Base-by-base conservation (phyloP, 2,329 filamentous ascomycete genomes). In the Sporothrix variecibatus region DNA sequence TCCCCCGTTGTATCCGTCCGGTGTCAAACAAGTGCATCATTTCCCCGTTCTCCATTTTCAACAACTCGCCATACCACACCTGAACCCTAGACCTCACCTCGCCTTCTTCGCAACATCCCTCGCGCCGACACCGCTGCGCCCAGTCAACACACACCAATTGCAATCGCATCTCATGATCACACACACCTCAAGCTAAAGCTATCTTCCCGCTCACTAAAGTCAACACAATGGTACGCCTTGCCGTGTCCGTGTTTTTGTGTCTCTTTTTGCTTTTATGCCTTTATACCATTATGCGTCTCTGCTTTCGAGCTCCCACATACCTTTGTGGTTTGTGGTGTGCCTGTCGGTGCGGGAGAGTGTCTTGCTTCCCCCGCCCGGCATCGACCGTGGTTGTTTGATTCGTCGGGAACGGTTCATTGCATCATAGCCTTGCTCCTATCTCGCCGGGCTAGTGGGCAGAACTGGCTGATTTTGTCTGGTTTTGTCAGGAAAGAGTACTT, bases 81-180 rank as follows among this genome's bases (percentile, higher is more conserved):
- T 26, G 11, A 68, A 65, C 62, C 51, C 23, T 26, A n/a, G 51
- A 65, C 62, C 15, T 31, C 43, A 51, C 17, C 26, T 68, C 43
- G 26, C 46, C 65, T 26, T 43, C 12, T 68, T 23, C 20, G 64
- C 64, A 34, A 53, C 65, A 69, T n/a, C 23, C 34, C 43, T 68
- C 43, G 65, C 43, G 53, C 69, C 67, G 49, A 70, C 49, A 70
- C 49, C 31, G 67, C 67, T 70, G 67, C 49, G 46, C 67, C 31
- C 23, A 31, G 26, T 9, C 51, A 43, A 23, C n/a, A 71, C 49
- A 20, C 49, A 40, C 43, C 26, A 67, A 2, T 28, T 31, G 28
- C 49, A 26, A 38, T 31, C 26, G 43, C 49, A 56, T 70, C 67
- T 20, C n/a, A 70, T 69, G 28, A 56, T 70, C 67, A 38, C 20